A percentile compares a stretch with the other conserved stretches of the same genome.
Evolutionary conservation across 495 filamentous ascomycete genomes (phyloP).

Genomic region (Trichoderma gamsii): DNA sequence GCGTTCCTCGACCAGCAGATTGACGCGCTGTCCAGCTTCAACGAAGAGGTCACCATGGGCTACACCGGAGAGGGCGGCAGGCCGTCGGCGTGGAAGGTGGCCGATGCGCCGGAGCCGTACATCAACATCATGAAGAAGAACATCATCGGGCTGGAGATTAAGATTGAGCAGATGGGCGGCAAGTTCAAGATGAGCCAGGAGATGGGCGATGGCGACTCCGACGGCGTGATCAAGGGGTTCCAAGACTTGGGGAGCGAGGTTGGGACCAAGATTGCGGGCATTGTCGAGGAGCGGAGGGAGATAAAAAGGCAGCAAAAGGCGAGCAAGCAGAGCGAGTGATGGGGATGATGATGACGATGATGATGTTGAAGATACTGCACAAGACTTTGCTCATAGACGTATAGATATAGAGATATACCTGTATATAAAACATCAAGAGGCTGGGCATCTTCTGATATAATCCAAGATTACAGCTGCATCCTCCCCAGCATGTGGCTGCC

Average conservation of each 20-base stretch:
- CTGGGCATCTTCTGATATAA: too few species aligned
- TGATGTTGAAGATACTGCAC: too few species aligned
- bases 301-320: conserved; percentile 19
- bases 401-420: neutral
- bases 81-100: conserved; percentile 40
- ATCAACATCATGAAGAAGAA: conserved; percentile 44
- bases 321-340: conserved; percentile 3
- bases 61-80: conserved; percentile 34
- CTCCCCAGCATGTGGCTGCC: neutral
- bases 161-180: conserved; percentile 43
- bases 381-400: neutral
- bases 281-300: conserved; percentile 41
- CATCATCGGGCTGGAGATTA: conserved; percentile 51
- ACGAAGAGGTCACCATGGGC: conserved; percentile 46
- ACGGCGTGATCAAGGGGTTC: conserved; percentile 48
- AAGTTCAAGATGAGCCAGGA: conserved; percentile 58
- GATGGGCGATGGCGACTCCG: conserved; percentile 38
- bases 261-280: conserved; percentile 33
- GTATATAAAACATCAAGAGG: neutral
- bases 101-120: conserved; percentile 45
- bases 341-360: neutral
- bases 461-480: neutral
- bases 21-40: conserved; percentile 38
- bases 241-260: conserved; percentile 36
- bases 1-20: conserved; percentile 41